These are phyloP conservation scores for Pichia cactophila DNA, from an alignment of 1,139 yeast genomes.

Conservation along the genomic window DNA sequence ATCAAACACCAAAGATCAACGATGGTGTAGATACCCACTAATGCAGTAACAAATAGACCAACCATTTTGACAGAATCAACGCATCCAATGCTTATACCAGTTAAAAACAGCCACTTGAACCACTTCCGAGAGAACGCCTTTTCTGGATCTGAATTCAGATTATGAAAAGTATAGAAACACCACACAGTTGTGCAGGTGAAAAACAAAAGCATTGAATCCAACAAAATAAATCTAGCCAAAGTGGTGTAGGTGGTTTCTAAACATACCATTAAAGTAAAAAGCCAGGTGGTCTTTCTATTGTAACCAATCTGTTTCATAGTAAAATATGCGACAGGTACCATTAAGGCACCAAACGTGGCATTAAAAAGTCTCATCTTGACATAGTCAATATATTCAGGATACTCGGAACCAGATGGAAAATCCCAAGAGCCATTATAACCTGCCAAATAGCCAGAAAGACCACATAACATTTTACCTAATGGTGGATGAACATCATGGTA, in stretches of 20 bases:
- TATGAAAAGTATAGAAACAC: constrained; percentile 74
- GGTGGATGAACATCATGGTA: constrained; percentile 99
- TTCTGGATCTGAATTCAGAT: constrained; percentile 45
- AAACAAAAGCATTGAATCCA: constrained; percentile 92
- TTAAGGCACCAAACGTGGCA: constrained; percentile 79
- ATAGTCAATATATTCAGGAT: constrained; percentile 81
- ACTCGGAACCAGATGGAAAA: constrained; percentile 78
- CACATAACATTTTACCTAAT: constrained; percentile 93
- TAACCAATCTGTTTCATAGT: constrained; percentile 84
- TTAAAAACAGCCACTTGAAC: constrained; percentile 87
- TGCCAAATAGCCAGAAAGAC: constrained; percentile 87
- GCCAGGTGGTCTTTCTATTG: constrained; percentile 78
- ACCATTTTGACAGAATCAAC: constrained; percentile 84
- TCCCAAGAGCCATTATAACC: constrained; percentile 95
- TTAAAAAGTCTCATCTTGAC: constrained; percentile 92
- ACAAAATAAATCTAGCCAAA: constrained; percentile 80
- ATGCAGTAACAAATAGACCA: constrained; percentile 66
- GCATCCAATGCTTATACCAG: constrained; percentile 72
- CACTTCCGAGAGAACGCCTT: constrained; percentile 64
- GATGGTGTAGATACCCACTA: constrained; percentile 70
- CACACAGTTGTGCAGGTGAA: constrained; percentile 82
- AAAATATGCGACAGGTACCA: constrained; percentile 90
- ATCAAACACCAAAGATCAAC: constrained; percentile 66
- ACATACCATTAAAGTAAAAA: constrained; percentile 78
- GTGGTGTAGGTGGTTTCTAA: constrained; percentile 84